phyloP scores from a whole-genome alignment of 306 rosid genomes.

The Lathyrus oleraceus region DNA sequence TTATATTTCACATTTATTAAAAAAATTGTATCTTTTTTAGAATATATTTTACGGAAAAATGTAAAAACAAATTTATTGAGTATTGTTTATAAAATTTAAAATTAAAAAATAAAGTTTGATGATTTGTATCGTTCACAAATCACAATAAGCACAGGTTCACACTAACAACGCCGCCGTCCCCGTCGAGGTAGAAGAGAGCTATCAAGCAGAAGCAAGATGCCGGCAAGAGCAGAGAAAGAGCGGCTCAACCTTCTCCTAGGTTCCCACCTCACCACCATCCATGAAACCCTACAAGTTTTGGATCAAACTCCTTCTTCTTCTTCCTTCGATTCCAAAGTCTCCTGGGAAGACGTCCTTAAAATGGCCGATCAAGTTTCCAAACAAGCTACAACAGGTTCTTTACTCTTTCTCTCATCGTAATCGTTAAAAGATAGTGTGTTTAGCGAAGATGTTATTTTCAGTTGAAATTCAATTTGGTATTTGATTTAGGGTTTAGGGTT shows the following conservation, averaged over 20 bases:
- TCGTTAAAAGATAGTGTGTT: no score
- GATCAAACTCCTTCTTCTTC: constrained; percentile 69
- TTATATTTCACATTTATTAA: no score
- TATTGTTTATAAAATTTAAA: no score
- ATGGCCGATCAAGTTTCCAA: constrained; percentile 73
- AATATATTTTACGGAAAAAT: no score
- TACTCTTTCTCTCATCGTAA: not conserved
- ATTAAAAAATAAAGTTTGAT: no score
- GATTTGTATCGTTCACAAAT: not conserved
- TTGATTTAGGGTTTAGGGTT: not conserved
- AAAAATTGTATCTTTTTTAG: no score
- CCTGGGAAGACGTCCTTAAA: constrained; percentile 72
- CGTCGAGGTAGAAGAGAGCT: not conserved
- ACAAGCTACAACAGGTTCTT: constrained; percentile 79
- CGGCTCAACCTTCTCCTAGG: constrained; percentile 45
- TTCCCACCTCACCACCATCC: constrained; percentile 65
- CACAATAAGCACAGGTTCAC: not conserved
- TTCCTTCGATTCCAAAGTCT: constrained; percentile 52
- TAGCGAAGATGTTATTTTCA: no score
- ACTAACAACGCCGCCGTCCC: constrained; percentile 3
- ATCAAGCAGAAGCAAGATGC: constrained; percentile 10
- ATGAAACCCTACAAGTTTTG: constrained; percentile 72
- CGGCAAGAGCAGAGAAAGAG: constrained; percentile 53
- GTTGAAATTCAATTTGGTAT: no score
- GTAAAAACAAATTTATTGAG: no score